Conservation (phyloP, 2,329 filamentous ascomycete genomes). For the Chalaropsis thielavioides region DNA sequence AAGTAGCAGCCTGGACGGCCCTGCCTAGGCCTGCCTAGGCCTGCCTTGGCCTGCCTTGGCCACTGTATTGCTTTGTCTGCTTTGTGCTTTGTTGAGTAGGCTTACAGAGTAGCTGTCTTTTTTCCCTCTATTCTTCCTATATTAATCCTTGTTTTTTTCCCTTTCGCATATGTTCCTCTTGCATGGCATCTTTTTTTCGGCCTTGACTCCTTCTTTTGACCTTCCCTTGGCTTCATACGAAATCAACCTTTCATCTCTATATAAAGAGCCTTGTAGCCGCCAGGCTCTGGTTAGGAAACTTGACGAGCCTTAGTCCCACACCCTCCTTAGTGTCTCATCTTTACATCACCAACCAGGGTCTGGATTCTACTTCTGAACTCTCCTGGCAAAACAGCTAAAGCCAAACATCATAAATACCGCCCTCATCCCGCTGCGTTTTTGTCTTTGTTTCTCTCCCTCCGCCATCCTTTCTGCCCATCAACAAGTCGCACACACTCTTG, state of each 20-base stretch:
- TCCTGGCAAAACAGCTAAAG: background rate
- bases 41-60: background rate
- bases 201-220: background rate
- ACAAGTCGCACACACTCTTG: background rate
- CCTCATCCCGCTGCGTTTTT: background rate
- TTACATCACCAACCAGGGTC: background rate
- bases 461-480: background rate
- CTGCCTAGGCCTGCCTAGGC: background rate
- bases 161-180: no score
- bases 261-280: slow-evolving; percentile 1
- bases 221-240: background rate
- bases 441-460: background rate
- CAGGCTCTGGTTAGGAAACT: background rate
- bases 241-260: background rate
- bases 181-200: background rate
- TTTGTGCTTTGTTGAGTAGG: background rate
- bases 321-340: background rate
- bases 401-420: background rate
- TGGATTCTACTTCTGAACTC: background rate
- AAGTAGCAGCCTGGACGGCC: no score
- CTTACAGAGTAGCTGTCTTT: background rate
- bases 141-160: background rate
- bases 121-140: background rate
- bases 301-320: background rate
- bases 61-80: background rate